phyloP scores from a whole-genome alignment of 2,329 filamentous ascomycete genomes.

The Ophiostoma himal-ulmi region DNA sequence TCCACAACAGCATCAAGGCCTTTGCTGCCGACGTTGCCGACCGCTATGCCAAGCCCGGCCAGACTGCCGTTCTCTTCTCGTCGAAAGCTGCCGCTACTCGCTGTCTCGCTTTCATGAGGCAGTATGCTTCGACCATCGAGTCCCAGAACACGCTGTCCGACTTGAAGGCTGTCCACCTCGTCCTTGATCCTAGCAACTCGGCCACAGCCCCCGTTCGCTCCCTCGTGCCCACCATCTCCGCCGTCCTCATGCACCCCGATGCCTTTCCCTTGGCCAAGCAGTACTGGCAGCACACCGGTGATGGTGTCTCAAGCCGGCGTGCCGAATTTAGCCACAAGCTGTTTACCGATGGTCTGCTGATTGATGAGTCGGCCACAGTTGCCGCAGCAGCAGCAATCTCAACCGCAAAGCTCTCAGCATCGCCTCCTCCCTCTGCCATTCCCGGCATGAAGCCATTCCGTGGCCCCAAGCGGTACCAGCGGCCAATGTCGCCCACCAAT shows the following conservation, averaged over 20 bases:
- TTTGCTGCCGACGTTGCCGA: conserved; percentile 64
- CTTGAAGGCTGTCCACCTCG: conserved; percentile 56
- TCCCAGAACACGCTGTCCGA: conserved; percentile 32
- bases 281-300: conserved; percentile 95
- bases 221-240: conserved; percentile 57
- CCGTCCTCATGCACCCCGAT: conserved; percentile 64
- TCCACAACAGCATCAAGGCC: conserved; percentile 73
- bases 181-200: conserved; percentile 52
- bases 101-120: conserved; percentile 67
- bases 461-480: conserved; percentile 76
- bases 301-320: conserved; percentile 83
- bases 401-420: conserved; percentile 4
- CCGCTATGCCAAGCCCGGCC: conserved; percentile 54
- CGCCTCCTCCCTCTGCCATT: not conserved
- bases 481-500: conserved; percentile 39
- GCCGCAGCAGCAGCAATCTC: not conserved
- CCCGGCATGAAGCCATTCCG: conserved; percentile 44
- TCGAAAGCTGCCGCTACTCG: conserved; percentile 62
- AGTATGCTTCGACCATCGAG: conserved; percentile 48
- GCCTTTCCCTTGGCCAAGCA: conserved; percentile 73
- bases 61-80: conserved; percentile 78
- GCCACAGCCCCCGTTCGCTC: conserved; percentile 47
- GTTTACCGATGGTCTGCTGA: conserved; percentile 60
- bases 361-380: conserved; percentile 23
- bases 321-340: conserved; percentile 82